These are phyloP conservation scores for Mucor indicus DNA, from an alignment of 371 early-diverging fungal species.

Conservation along the genomic window DNA sequence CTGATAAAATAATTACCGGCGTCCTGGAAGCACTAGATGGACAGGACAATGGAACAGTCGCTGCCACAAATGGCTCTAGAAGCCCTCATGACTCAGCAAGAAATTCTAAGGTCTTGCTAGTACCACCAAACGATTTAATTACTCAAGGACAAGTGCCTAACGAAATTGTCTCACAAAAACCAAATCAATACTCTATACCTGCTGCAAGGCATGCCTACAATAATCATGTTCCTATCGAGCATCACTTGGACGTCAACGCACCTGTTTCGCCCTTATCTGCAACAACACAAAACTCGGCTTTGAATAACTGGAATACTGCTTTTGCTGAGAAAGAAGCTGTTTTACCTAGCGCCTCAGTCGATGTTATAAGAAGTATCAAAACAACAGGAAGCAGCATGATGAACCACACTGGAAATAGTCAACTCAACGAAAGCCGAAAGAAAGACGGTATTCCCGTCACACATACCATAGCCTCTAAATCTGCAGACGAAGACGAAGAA, in stretches of 20 bases:
- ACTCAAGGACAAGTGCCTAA: conserved; percentile 35
- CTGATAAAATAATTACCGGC: conserved; percentile 29
- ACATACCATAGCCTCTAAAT: conserved; percentile 3
- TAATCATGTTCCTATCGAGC: conserved; percentile 18
- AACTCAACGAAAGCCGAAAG: background rate
- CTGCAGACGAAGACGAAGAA: conserved; percentile 17
- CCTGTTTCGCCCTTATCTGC: too few species aligned
- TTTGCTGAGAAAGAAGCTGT: too few species aligned
- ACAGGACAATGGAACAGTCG: conserved; percentile 11
- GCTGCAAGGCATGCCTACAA: conserved; percentile 15
- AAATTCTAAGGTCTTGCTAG: conserved; percentile 25
- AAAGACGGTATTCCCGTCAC: conserved; percentile 19
- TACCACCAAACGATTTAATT: conserved; percentile 8
- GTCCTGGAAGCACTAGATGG: conserved; percentile 21
- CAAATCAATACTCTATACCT: conserved; percentile 39
- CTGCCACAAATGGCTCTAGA: conserved; percentile 17
- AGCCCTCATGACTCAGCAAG: conserved; percentile 30
- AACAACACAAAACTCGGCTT: too few species aligned
- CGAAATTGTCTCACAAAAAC: conserved; percentile 38
- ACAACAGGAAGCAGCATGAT: conserved; percentile 27
- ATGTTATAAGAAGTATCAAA: conserved; percentile 36
- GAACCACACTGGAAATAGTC: conserved; percentile 11
- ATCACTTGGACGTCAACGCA: too few species aligned
- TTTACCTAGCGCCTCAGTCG: conserved; percentile 34
- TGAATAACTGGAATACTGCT: too few species aligned